Evolutionary conservation across 805 yeast species (phyloP).

Genomic region (Zygotorulaspora sp.): DNA sequence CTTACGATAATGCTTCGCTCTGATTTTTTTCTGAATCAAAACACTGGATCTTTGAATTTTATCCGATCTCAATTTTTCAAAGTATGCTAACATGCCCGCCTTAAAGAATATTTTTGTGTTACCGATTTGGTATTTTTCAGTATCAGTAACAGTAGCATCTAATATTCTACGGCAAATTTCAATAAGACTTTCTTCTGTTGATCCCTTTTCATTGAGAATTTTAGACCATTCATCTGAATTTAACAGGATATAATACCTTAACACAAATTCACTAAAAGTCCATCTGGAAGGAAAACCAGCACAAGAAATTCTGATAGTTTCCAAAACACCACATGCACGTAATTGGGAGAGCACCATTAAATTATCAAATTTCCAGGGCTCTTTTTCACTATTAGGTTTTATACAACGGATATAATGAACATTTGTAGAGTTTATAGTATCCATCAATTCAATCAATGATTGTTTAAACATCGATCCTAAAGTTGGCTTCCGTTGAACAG

Average conservation of each 20-base stretch:
- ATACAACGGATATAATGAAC: slow-evolving; percentile 97
- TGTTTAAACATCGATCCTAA: slow-evolving; percentile 91
- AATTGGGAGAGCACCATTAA: slow-evolving; percentile 94
- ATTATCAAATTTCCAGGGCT: slow-evolving; percentile 94
- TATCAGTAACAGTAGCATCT: slow-evolving; percentile 55
- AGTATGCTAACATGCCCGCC: slow-evolving; percentile 91
- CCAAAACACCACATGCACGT: slow-evolving; percentile 97
- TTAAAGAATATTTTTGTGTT: slow-evolving; percentile 90
- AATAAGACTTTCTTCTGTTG: slow-evolving; percentile 51
- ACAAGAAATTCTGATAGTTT: slow-evolving; percentile 92
- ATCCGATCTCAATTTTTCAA: slow-evolving; percentile 79
- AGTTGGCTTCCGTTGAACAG: slow-evolving; percentile 76
- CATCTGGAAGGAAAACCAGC: slow-evolving; percentile 98
- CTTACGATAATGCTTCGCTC: slow-evolving; percentile 59
- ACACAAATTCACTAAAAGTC: slow-evolving; percentile 90
- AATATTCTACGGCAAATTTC: slow-evolving; percentile 64
- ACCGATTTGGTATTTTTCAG: slow-evolving; percentile 79
- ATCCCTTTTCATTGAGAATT: slow-evolving; percentile 44
- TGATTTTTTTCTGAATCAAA: slow-evolving; percentile 77
- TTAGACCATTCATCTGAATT: slow-evolving; percentile 64
- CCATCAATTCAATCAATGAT: slow-evolving; percentile 88
- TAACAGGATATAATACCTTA: slow-evolving; percentile 78
- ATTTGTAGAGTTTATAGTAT: slow-evolving; percentile 86
- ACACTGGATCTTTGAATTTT: slow-evolving; percentile 73
- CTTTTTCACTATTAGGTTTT: slow-evolving; percentile 90